Conservation (phyloP, 352 stramenopile species). For the Aphanomyces invadans region DNA sequence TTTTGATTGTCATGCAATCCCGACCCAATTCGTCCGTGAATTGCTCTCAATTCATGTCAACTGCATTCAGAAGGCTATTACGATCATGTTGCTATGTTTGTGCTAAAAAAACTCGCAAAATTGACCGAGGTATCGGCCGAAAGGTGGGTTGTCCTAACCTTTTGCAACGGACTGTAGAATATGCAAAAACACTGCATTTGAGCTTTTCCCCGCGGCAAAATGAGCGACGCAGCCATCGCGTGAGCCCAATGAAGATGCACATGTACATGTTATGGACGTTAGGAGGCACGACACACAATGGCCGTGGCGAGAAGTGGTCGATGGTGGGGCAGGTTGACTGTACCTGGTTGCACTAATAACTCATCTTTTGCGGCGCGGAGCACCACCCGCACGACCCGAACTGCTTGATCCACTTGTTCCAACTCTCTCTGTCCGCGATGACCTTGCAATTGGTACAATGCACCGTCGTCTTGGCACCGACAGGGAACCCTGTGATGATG, state of each 20-base stretch:
- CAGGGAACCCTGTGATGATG: constrained; percentile 88
- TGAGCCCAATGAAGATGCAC: not conserved
- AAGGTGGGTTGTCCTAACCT: too few relatives aligned
- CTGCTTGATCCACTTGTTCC: constrained; percentile 86
- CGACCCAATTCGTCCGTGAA: too few relatives aligned
- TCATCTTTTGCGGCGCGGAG: constrained; percentile 76
- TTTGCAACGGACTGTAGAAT: too few relatives aligned
- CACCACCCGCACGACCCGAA: constrained; percentile 79
- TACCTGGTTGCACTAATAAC: constrained; percentile 43
- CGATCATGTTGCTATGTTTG: too few relatives aligned
- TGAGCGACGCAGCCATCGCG: too few relatives aligned
- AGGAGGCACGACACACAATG: not conserved
- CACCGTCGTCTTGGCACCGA: constrained; percentile 78
- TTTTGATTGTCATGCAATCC: too few relatives aligned
- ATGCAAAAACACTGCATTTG: too few relatives aligned
- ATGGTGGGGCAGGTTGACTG: not conserved
- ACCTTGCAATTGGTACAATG: constrained; percentile 85
- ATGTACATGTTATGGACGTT: not conserved
- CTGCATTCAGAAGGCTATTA: too few relatives aligned
- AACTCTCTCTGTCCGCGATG: constrained; percentile 75
- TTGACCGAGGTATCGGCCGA: too few relatives aligned
- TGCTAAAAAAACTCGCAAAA: too few relatives aligned
- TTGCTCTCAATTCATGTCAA: too few relatives aligned
- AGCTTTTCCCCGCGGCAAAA: too few relatives aligned
- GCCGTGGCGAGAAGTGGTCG: not conserved